A percentile compares a stretch with the other conserved stretches of the same genome.
Conservation (phyloP, 257 asterid species). For the Buddleja alternifolia region DNA sequence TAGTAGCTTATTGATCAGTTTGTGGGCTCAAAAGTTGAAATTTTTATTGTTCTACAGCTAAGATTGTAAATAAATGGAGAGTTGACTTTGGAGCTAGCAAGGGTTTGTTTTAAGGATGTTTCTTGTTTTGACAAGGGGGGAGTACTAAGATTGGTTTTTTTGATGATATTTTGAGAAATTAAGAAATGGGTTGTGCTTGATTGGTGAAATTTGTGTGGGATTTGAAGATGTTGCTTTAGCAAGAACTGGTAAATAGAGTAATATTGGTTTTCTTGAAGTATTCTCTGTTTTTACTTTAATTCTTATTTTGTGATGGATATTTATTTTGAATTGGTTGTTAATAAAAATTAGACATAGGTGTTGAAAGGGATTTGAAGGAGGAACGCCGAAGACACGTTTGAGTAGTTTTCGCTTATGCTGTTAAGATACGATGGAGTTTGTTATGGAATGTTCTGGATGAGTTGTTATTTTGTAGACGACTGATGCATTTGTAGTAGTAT, state of each 20-base stretch:
- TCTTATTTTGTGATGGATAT: conserved; percentile 12
- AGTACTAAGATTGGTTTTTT: neutral
- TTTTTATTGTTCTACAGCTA: neutral
- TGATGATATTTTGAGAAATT: neutral
- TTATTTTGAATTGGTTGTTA: neutral
- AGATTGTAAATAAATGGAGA: conserved; percentile 1
- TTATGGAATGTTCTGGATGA: conserved; percentile 40
- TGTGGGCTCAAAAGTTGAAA: neutral
- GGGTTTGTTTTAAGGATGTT: too few relatives aligned
- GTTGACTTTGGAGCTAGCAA: conserved; percentile 23
- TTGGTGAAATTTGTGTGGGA: neutral
- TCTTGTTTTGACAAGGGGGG: neutral
- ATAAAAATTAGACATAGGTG: neutral
- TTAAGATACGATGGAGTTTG: conserved; percentile 28
- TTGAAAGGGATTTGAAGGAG: neutral
- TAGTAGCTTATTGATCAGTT: neutral
- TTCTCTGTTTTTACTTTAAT: too few relatives aligned
- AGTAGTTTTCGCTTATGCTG: conserved; percentile 27
- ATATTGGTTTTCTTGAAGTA: neutral
- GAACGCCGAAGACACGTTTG: neutral
- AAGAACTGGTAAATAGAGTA: neutral
- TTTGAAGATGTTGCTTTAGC: conserved; percentile 14
- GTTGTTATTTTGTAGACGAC: conserved; percentile 37
- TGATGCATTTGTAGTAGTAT: neutral
- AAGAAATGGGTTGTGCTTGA: conserved; percentile 18